Percentiles rank a stretch among this genome's conserved stretches.
Evolutionary conservation across 1,284 basidiomycete genomes (phyloP).

Genomic region (Apiotrichum gracile): DNA sequence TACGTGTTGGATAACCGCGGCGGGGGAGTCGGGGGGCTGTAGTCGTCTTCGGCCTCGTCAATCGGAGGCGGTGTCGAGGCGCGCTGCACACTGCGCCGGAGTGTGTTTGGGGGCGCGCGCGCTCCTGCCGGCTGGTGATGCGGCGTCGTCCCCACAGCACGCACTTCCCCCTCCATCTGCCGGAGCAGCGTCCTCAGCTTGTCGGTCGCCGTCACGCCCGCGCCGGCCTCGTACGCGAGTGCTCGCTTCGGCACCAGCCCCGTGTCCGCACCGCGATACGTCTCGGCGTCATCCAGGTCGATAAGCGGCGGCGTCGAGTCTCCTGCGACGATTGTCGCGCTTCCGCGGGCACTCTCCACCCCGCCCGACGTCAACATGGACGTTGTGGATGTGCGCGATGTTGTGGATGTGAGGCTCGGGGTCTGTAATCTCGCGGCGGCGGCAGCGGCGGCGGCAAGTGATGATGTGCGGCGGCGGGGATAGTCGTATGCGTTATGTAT

Average conservation of each 20-base stretch:
- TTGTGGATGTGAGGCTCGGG: background rate
- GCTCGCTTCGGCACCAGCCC: background rate
- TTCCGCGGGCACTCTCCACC: constrained; percentile 4
- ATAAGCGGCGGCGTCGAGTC: constrained; percentile 9
- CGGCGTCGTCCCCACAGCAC: background rate
- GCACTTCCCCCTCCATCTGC: constrained; percentile 13
- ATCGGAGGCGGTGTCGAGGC: background rate
- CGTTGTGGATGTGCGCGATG: constrained; percentile 7
- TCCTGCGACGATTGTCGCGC: constrained; percentile 2
- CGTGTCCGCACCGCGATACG: too few species aligned
- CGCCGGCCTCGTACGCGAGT: constrained; percentile 7
- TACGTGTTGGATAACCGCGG: constrained; percentile 34
- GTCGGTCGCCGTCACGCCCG: constrained; percentile 12
- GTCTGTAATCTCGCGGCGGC: background rate
- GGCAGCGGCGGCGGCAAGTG: background rate
- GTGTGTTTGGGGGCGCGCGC: background rate
- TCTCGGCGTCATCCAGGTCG: constrained; percentile 8
- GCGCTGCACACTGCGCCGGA: background rate
- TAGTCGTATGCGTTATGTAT: background rate
- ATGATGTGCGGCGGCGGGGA: background rate
- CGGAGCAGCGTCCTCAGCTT: constrained; percentile 14
- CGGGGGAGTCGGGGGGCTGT: constrained; percentile 39
- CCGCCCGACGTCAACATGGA: constrained; percentile 6
- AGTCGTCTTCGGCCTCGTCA: constrained; percentile 13
- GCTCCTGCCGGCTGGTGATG: background rate